Conservation (phyloP, 345 rosid genomes). For the Sonneratia caseolaris region DNA sequence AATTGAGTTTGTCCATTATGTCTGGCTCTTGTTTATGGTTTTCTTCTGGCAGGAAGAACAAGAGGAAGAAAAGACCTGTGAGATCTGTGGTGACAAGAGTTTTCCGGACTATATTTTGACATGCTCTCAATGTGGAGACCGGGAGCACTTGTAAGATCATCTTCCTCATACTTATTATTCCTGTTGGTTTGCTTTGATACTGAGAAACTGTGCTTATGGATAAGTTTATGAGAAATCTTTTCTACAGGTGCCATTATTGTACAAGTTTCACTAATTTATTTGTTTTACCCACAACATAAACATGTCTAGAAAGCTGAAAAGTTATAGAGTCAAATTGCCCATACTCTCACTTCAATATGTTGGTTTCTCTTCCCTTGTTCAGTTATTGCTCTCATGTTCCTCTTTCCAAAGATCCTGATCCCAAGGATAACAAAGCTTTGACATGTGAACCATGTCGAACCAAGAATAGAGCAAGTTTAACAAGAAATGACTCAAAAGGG, state of each 20-base stretch:
- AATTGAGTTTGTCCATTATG: neutral
- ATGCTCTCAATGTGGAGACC: slow-evolving; percentile 4
- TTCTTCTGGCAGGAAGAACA: neutral
- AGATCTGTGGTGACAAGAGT: neutral
- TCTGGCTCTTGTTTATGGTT: neutral
- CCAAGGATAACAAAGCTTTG: neutral
- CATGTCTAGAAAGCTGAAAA: neutral
- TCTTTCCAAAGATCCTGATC: neutral
- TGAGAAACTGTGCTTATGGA: neutral
- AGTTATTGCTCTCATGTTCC: neutral
- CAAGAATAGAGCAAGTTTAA: neutral
- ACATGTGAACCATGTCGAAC: neutral
- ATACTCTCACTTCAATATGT: neutral
- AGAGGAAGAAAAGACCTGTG: neutral
- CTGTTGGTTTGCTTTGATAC: neutral
- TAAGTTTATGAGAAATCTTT: neutral
- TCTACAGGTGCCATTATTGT: neutral
- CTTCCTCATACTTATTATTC: neutral
- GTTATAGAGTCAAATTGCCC: neutral
- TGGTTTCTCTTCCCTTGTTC: neutral
- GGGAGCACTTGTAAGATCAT: neutral
- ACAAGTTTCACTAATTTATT: neutral
- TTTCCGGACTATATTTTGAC: neutral
- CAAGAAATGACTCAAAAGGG: neutral
- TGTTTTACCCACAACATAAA: neutral